Percentiles rank a stretch among this genome's conserved stretches.
These are phyloP conservation scores for Ballota nigra DNA, from an alignment of 257 asterid genomes.

Conservation along the genomic window DNA sequence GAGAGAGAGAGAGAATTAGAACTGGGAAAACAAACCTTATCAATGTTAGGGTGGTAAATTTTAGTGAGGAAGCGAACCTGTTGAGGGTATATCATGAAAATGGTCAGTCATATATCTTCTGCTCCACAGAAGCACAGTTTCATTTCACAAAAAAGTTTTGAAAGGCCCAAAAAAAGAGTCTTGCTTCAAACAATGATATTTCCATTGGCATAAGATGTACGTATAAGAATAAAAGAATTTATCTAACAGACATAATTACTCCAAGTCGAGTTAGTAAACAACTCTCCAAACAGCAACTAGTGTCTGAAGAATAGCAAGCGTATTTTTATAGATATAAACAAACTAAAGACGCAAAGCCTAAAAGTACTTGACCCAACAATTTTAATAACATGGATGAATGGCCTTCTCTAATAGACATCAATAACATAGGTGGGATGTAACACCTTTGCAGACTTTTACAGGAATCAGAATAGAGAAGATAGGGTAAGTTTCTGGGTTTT, in stretches of 20 bases:
- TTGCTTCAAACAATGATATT: constrained; percentile 12
- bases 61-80: constrained; percentile 99
- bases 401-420: neutral
- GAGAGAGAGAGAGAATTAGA: constrained; percentile 15
- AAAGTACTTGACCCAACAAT: neutral
- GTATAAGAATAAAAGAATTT: neutral
- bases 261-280: constrained; percentile 4
- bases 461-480: neutral
- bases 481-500: neutral
- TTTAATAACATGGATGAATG: neutral
- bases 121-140: constrained; percentile 23
- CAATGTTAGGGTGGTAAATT: constrained; percentile 99
- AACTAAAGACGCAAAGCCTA: neutral
- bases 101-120: constrained; percentile 23
- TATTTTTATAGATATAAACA: neutral
- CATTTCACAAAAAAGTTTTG: constrained; percentile 15
- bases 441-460: neutral
- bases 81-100: constrained; percentile 18
- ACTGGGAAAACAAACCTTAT: constrained; percentile 59
- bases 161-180: constrained; percentile 13
- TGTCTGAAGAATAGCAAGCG: constrained; percentile 1
- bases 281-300: neutral
- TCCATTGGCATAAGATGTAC: constrained; percentile 3
- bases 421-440: neutral
- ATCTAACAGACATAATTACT: constrained; percentile 4